phyloP scores from a whole-genome alignment of 75 land plant genomes.

The Adiantum capillusveneris region DNA sequence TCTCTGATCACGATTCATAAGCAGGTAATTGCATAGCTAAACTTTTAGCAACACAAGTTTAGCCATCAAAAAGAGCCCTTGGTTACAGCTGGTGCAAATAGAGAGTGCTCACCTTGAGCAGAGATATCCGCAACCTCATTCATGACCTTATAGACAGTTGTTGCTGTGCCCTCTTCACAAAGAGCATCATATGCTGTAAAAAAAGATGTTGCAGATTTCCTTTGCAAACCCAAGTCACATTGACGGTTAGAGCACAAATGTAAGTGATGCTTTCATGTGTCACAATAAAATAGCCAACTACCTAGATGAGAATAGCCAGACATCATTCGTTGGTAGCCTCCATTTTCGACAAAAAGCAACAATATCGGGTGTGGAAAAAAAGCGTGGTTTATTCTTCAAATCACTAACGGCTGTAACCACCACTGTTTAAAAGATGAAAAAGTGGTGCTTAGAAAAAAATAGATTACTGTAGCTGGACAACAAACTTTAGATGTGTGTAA shows the following conservation, averaged over 20 bases:
- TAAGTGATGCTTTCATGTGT: not conserved
- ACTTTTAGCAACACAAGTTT: no score
- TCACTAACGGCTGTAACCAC: constrained; percentile 98
- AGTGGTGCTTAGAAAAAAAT: no score
- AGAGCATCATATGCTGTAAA: constrained; percentile 95
- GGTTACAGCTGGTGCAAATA: no score
- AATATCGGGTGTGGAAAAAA: constrained; percentile 84
- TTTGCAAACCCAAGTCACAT: constrained; percentile 15
- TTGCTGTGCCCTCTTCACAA: constrained; percentile 91
- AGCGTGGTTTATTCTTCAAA: constrained; percentile 75
- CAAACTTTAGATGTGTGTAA: no score
- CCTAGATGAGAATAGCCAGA: constrained; percentile 93
- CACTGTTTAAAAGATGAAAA: constrained; percentile 46
- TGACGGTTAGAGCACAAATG: not conserved
- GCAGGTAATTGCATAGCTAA: no score
- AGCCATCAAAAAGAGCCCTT: no score
- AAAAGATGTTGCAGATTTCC: constrained; percentile 80
- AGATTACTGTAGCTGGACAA: no score
- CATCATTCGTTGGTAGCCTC: constrained; percentile 92
- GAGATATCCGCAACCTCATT: constrained; percentile 88
- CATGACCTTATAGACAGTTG: constrained; percentile 68
- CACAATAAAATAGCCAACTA: no score
- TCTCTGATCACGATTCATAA: no score
- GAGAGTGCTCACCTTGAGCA: constrained; percentile 64
- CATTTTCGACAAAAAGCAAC: constrained; percentile 89